Percentiles rank a stretch among this genome's conserved stretches.
Conservation (phyloP, 78 protist genomes). For the Dictyostelium purpureum region DNA sequence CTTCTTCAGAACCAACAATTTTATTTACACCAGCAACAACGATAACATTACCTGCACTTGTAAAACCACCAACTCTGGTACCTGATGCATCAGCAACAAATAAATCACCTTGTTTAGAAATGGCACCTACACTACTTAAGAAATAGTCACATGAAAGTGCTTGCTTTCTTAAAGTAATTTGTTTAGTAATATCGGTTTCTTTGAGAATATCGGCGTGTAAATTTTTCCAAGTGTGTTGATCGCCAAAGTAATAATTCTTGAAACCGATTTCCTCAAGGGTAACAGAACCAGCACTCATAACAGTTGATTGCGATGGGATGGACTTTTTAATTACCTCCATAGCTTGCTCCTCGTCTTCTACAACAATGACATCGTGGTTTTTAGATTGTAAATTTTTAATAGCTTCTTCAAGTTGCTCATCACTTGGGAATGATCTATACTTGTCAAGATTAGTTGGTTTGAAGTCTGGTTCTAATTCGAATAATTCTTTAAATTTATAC, state of each 20-base stretch:
- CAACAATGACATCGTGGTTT: background rate
- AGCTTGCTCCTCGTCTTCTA: background rate
- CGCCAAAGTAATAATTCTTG: background rate
- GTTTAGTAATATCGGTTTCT: slow-evolving; percentile 32
- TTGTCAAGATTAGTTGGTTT: background rate
- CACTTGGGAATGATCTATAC: background rate
- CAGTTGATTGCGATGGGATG: background rate
- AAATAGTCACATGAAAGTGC: slow-evolving; percentile 33
- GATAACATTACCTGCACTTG: slow-evolving; percentile 1
- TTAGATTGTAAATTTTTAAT: background rate
- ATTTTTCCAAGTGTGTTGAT: slow-evolving; percentile 8
- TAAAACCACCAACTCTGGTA: slow-evolving; percentile 12
- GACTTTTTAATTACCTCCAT: background rate
- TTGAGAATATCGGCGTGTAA: background rate
- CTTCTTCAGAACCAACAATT: background rate
- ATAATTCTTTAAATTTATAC: background rate
- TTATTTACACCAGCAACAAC: slow-evolving; percentile 29
- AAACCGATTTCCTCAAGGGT: slow-evolving; percentile 13
- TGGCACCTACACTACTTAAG: background rate
- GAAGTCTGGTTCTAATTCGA: background rate
- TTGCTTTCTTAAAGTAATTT: background rate
- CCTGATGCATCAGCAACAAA: slow-evolving; percentile 38
- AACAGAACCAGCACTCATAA: slow-evolving; percentile 24
- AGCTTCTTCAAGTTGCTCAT: background rate
- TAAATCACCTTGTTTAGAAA: slow-evolving; percentile 14